A percentile compares a stretch with the other conserved stretches of the same genome.
These are phyloP conservation scores for Pouteria glomerata DNA, from an alignment of 148 eudicot species.

Conservation along the genomic window DNA sequence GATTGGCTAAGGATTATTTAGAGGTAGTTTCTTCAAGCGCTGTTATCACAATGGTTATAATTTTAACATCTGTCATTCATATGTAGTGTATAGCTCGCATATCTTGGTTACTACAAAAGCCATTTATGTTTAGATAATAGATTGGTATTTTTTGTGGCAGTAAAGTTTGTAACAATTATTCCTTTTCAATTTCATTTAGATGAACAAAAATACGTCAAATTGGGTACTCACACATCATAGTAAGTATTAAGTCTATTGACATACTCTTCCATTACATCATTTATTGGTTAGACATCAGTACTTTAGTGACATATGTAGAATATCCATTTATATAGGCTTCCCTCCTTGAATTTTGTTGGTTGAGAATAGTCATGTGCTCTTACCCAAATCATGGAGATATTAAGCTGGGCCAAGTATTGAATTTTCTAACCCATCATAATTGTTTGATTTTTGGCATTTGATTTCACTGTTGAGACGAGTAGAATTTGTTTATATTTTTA, in stretches of 20 bases:
- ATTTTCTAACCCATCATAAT: background rate
- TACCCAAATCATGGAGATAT: conserved; percentile 84
- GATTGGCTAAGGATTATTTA: background rate
- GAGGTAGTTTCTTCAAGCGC: background rate
- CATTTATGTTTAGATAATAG: background rate
- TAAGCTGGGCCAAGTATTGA: conserved; percentile 85
- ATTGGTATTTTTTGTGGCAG: background rate
- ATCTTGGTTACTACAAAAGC: background rate
- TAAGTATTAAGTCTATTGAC: conserved; percentile 32
- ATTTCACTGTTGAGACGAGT: background rate
- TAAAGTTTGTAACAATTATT: background rate
- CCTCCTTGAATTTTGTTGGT: conserved; percentile 50
- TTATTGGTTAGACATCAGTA: background rate
- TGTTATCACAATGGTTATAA: background rate
- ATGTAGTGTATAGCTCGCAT: background rate
- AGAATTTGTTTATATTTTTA: background rate
- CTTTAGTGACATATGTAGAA: background rate
- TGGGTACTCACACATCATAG: conserved; percentile 22
- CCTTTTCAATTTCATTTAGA: conserved; percentile 18
- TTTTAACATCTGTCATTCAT: background rate
- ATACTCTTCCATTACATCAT: background rate
- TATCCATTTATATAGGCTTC: conserved; percentile 15
- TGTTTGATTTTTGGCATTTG: conserved; percentile 1
- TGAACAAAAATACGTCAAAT: conserved; percentile 25
- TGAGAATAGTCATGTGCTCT: conserved; percentile 87